These are phyloP conservation scores for Sporothrix curviconia DNA, from an alignment of 2,329 filamentous ascomycete genomes.

Conservation along the genomic window DNA sequence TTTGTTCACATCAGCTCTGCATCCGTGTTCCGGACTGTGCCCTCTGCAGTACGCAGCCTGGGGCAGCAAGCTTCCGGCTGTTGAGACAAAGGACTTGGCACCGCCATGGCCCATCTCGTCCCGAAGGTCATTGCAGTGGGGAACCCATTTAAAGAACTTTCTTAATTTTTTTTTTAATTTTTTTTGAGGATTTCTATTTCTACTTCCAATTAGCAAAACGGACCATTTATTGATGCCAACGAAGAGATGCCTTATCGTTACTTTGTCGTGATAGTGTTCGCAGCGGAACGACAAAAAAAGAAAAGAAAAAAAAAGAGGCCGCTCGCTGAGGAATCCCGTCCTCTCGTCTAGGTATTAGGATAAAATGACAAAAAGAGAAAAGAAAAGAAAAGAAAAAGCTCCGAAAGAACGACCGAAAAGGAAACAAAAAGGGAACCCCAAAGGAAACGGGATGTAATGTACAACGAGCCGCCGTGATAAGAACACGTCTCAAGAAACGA, in stretches of 20 bases:
- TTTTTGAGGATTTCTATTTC: too few relatives aligned
- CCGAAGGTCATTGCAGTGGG: not conserved
- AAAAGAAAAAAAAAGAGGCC: not conserved
- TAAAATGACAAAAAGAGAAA: not conserved
- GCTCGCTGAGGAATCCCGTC: not conserved
- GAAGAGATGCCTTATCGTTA: not conserved
- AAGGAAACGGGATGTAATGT: not conserved
- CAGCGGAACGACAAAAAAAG: too few relatives aligned
- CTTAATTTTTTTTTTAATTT: too few relatives aligned
- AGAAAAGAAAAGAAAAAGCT: too few relatives aligned
- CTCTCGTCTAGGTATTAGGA: slow-evolving; percentile 4
- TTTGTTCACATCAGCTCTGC: too few relatives aligned
- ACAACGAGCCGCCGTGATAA: not conserved
- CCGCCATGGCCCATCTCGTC: not conserved
- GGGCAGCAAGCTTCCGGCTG: not conserved
- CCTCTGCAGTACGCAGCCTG: not conserved
- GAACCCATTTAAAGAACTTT: not conserved
- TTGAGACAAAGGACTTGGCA: not conserved
- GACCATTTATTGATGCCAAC: not conserved
- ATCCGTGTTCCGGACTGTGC: too few relatives aligned
- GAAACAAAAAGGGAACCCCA: not conserved
- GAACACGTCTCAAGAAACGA: not conserved
- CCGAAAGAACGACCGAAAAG: not conserved
- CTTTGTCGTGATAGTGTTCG: not conserved
- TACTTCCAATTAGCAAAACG: too few relatives aligned